phyloP scores from a whole-genome alignment of 2,329 filamentous ascomycete genomes.

The Ophiostoma sp. region DNA sequence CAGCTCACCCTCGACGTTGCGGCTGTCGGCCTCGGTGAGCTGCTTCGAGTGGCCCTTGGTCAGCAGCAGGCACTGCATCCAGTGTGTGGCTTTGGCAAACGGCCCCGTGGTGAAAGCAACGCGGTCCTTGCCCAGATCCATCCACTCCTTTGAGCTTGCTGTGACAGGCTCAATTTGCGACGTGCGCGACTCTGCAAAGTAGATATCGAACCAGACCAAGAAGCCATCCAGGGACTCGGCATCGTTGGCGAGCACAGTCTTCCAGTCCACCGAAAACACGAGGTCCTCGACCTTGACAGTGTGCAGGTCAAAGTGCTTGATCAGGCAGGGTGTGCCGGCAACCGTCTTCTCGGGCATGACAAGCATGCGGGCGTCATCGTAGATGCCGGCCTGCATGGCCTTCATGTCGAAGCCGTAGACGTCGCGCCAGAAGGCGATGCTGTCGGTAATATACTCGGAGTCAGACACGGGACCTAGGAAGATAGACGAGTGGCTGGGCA shows the following conservation, averaged over 20 bases:
- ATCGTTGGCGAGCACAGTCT: constrained; percentile 54
- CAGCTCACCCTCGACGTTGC: constrained; percentile 60
- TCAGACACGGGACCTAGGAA: constrained; percentile 77
- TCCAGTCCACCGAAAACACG: constrained; percentile 65
- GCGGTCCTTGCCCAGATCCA: constrained; percentile 52
- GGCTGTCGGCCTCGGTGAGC: constrained; percentile 45
- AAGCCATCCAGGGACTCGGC: constrained; percentile 75
- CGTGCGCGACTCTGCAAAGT: constrained; percentile 64
- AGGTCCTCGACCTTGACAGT: constrained; percentile 66
- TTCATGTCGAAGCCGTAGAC: constrained; percentile 95
- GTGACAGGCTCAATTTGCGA: constrained; percentile 46
- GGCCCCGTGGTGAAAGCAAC: constrained; percentile 89
- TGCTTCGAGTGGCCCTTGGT: constrained; percentile 53
- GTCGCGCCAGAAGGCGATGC: constrained; percentile 79
- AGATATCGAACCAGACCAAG: constrained; percentile 89
- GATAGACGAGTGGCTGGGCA: constrained; percentile 78
- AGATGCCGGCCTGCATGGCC: constrained; percentile 77
- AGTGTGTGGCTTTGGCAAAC: constrained; percentile 71
- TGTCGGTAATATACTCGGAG: constrained; percentile 68
- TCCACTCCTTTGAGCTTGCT: constrained; percentile 58
- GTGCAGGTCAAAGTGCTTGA: constrained; percentile 73
- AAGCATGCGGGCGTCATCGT: constrained; percentile 75
- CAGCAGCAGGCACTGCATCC: constrained; percentile 77
- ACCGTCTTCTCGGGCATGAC: constrained; percentile 58
- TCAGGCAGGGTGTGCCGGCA: constrained; percentile 56